Conservation (phyloP, 768 basidiomycete genomes). For the Fomitopsis pulvina region DNA sequence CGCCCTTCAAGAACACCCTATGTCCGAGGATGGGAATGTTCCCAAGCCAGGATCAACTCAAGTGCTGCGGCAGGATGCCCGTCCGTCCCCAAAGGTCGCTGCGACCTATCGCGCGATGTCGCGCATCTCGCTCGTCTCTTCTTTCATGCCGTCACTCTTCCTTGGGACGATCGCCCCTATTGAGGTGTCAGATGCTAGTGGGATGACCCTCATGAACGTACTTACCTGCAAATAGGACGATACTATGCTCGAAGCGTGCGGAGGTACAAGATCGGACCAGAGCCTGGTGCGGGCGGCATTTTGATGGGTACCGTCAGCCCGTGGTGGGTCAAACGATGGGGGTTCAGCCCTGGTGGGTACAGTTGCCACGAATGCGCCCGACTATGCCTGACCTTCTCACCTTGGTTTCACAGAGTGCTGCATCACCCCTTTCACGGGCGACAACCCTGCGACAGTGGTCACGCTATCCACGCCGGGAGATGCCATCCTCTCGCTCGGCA, state of each 20-base stretch:
- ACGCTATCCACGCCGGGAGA: constrained; percentile 71
- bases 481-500: constrained; percentile 81
- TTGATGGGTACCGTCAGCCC: constrained; percentile 54
- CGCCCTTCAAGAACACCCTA: too few species aligned
- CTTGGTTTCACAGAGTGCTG: constrained; percentile 47
- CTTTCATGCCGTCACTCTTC: constrained; percentile 80
- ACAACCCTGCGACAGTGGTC: constrained; percentile 83
- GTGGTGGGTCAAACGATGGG: constrained; percentile 76
- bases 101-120: constrained; percentile 58
- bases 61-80: too few species aligned
- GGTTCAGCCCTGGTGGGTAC: constrained; percentile 53
- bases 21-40: too few species aligned
- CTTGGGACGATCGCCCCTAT: constrained; percentile 72
- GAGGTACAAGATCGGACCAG: constrained; percentile 67
- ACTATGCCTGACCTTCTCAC: neutral
- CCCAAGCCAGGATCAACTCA: too few species aligned
- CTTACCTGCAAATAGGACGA: constrained; percentile 70
- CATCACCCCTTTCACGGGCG: constrained; percentile 82
- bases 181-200: constrained; percentile 84
- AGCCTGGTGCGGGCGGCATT: constrained; percentile 69
- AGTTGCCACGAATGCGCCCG: neutral
- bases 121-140: constrained; percentile 75
- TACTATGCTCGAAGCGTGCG: constrained; percentile 56
- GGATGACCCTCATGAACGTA: constrained; percentile 86
- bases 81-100: too few species aligned